These are phyloP conservation scores for Nannizziopsis barbatae DNA, from an alignment of 2,329 filamentous ascomycete species.

Conservation along the genomic window DNA sequence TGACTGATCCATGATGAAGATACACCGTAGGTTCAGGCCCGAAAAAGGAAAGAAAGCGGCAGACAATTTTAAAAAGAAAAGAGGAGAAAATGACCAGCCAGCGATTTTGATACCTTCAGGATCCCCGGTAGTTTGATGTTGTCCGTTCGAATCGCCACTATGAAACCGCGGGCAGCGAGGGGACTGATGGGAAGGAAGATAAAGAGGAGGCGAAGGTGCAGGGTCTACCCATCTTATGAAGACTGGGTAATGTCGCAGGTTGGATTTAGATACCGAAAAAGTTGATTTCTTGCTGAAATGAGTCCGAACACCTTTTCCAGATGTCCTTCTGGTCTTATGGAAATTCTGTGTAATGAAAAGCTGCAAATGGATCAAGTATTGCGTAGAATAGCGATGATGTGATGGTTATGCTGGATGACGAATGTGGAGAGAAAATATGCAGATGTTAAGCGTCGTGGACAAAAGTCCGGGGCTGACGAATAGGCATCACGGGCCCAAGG, in stretches of 20 bases:
- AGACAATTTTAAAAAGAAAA: background rate
- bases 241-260: slow-evolving; percentile 1
- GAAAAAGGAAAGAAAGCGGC: background rate
- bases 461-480: too few species aligned
- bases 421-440: too few species aligned
- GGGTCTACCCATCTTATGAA: background rate
- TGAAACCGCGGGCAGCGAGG: background rate
- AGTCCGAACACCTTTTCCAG: background rate
- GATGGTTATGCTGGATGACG: too few species aligned
- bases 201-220: background rate
- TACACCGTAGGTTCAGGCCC: slow-evolving; percentile 5
- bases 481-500: too few species aligned
- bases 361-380: too few species aligned
- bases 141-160: background rate
- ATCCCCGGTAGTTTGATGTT: background rate
- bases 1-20: background rate
- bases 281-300: background rate
- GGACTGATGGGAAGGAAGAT: background rate
- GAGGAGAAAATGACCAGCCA: background rate
- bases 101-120: background rate
- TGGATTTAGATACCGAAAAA: background rate
- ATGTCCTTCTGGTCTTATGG: too few species aligned
- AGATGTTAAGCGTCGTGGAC: too few species aligned
- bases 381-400: too few species aligned
- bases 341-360: too few species aligned